Base-by-base conservation (phyloP, 75 land plant genomes). In the Picea glauca region DNA sequence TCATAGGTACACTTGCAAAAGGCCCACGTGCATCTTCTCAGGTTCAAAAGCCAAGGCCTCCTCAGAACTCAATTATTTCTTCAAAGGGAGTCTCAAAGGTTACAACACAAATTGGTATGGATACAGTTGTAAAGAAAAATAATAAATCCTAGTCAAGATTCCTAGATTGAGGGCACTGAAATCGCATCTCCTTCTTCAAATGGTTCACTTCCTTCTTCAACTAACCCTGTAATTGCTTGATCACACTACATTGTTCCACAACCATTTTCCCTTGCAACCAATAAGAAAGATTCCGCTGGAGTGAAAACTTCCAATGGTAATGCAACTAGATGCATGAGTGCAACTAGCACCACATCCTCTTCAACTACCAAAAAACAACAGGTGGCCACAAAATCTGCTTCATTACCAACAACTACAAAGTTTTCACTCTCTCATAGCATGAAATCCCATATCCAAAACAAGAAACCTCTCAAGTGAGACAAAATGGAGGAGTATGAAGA, bases 111-210 rank as follows among this genome's bases (percentile, higher is more conserved):
- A 33, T 26, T 20, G 35, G 72, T 5, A 15, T 35, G n/a, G 72
- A 33, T 67, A 13, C 43, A 17, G 7, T 67, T 67, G 5, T 33
- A 67, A 67, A 67, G 72, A 17, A 43, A 40, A 67, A 67, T 40
- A 64, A 31, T 33, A 26, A 35, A 67, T 67, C 17, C 72, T 33
- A 43, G 72, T 20, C 4, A 67, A 38, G 72, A 67, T 12, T 38
- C 72, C 35, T 40, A 32, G 35, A 32, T 67, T 35, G 72, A 67
- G 72, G 72, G 72, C 72, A 67, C n/a, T 38, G 46, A 67, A 33
- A 40, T 35, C 5, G 1, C 46, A 5, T 67, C 72, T 67, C 72
- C 72, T 67, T 20, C 72, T 67, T 67, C 72, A 67, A 67, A 67
- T 67, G 72, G 72, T 38, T 38, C 72, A 17, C 72, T 67, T 67